phyloP scores from a whole-genome alignment of 805 yeast species.

The Sugiyamaella floridensis region DNA sequence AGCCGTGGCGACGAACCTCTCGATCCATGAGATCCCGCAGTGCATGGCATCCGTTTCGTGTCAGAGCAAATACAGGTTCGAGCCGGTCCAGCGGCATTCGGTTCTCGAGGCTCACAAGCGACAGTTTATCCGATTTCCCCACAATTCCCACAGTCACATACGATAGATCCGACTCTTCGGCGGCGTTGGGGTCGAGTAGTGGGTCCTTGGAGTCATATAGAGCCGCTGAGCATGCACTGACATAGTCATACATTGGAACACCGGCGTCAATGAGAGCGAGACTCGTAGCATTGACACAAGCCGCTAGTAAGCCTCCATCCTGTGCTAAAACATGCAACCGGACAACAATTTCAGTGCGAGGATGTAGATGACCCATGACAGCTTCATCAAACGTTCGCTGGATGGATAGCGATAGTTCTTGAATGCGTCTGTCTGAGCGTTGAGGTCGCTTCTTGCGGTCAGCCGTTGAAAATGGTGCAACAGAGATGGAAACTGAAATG shows the following conservation, averaged over 20 bases:
- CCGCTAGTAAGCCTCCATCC: slow-evolving; percentile 82
- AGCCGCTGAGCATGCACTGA: slow-evolving; percentile 75
- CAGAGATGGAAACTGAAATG: slow-evolving; percentile 55
- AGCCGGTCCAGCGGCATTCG: slow-evolving; percentile 76
- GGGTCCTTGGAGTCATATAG: slow-evolving; percentile 63
- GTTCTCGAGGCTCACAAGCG: slow-evolving; percentile 70
- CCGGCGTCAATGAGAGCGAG: slow-evolving; percentile 93
- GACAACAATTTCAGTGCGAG: slow-evolving; percentile 75
- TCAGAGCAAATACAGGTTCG: slow-evolving; percentile 69
- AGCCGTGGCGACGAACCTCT: slow-evolving; percentile 72
- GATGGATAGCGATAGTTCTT: slow-evolving; percentile 30
- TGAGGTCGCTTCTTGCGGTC: slow-evolving; percentile 60
- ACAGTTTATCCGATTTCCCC: slow-evolving; percentile 74
- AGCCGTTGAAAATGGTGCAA: slow-evolving; percentile 75
- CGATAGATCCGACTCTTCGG: slow-evolving; percentile 82
- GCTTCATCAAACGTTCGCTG: slow-evolving; percentile 42
- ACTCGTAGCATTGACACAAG: slow-evolving; percentile 78
- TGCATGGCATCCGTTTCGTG: slow-evolving; percentile 80
- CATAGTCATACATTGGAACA: slow-evolving; percentile 85
- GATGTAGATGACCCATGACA: slow-evolving; percentile 64
- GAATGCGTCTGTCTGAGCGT: slow-evolving; percentile 46
- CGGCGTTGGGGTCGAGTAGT: slow-evolving; percentile 68
- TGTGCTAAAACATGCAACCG: slow-evolving; percentile 72
- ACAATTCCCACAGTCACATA: slow-evolving; percentile 75
- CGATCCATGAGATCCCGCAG: slow-evolving; percentile 80